Evolutionary conservation across 208 protist species (phyloP).

Genomic region (Zelonia costaricensis): DNA sequence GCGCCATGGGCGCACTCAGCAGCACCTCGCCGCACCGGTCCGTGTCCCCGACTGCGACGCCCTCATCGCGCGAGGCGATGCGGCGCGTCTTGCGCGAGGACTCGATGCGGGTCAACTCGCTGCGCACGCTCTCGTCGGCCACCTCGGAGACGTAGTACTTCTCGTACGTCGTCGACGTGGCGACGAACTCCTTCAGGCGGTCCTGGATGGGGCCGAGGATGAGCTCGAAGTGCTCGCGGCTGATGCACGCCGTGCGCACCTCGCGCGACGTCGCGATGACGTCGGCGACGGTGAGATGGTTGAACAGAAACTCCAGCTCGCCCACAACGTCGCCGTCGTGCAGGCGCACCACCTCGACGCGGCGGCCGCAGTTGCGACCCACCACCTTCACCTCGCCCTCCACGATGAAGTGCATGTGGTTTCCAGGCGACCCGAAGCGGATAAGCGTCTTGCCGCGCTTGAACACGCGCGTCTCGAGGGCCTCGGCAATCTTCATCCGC

Average conservation of each 20-base stretch:
- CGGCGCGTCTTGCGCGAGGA: conserved; percentile 33
- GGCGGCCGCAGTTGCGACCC: conserved; percentile 58
- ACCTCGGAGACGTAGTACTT: conserved; percentile 60
- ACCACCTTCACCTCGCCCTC: conserved; percentile 82
- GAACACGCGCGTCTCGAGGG: conserved; percentile 67
- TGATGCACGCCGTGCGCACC: conserved; percentile 73
- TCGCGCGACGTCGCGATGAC: conserved; percentile 64
- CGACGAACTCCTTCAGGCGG: conserved; percentile 79
- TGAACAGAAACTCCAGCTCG: conserved; percentile 91
- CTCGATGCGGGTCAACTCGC: conserved; percentile 53
- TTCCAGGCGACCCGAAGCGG: conserved; percentile 58
- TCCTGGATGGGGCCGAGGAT: conserved; percentile 84
- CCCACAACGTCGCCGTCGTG: conserved; percentile 77
- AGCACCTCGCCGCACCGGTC: conserved; percentile 52
- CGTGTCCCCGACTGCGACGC: conserved; percentile 25
- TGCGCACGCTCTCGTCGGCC: conserved; percentile 62
- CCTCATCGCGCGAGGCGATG: conserved; percentile 22
- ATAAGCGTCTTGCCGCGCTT: conserved; percentile 70
- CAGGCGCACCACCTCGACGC: conserved; percentile 69
- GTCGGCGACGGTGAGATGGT: conserved; percentile 82
- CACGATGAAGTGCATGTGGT: conserved; percentile 80
- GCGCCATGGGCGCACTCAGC: conserved; percentile 29
- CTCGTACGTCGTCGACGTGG: conserved; percentile 61
- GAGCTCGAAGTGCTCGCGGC: conserved; percentile 86
- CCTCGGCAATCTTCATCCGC: conserved; percentile 86